These are phyloP conservation scores for Aeschynomene evenia DNA, from an alignment of 306 rosid species.

Conservation along the genomic window DNA sequence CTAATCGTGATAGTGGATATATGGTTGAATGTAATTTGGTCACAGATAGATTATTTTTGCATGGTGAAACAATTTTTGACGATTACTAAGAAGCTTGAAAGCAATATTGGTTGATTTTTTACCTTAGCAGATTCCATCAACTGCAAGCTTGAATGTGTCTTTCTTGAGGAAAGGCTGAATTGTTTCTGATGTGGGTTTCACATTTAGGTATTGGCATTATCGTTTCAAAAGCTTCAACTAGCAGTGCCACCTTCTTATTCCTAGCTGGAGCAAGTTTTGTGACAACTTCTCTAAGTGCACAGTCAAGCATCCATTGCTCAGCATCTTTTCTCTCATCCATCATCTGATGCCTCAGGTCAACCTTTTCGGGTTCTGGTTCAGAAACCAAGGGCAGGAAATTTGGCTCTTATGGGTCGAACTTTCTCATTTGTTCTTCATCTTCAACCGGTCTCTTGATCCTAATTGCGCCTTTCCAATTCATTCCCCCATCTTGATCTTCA, in stretches of 20 bases:
- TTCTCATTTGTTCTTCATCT: conserved; percentile 47
- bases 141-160: conserved; percentile 79
- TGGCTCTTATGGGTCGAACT: conserved; percentile 72
- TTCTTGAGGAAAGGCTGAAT: conserved; percentile 43
- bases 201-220: conserved; percentile 64
- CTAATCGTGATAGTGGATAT: too few species aligned
- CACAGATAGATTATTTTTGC: too few species aligned
- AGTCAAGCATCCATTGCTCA: conserved; percentile 95
- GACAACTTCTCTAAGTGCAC: conserved; percentile 66
- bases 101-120: background rate
- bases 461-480: conserved; percentile 32
- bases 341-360: conserved; percentile 81
- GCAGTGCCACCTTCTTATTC: conserved; percentile 92
- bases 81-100: background rate
- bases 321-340: conserved; percentile 76
- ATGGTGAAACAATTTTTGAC: background rate
- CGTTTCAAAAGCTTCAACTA: conserved; percentile 89
- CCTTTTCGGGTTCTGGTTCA: conserved; percentile 65
- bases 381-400: conserved; percentile 70
- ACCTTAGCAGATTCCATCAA: conserved; percentile 46
- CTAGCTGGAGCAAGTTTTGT: conserved; percentile 86
- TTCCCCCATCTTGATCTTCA: conserved; percentile 30
- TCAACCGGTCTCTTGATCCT: conserved; percentile 42
- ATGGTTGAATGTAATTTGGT: too few species aligned
- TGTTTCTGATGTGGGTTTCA: conserved; percentile 43